phyloP scores from a whole-genome alignment of 805 yeast species.

The Isabelozyma pseudorhagii region DNA sequence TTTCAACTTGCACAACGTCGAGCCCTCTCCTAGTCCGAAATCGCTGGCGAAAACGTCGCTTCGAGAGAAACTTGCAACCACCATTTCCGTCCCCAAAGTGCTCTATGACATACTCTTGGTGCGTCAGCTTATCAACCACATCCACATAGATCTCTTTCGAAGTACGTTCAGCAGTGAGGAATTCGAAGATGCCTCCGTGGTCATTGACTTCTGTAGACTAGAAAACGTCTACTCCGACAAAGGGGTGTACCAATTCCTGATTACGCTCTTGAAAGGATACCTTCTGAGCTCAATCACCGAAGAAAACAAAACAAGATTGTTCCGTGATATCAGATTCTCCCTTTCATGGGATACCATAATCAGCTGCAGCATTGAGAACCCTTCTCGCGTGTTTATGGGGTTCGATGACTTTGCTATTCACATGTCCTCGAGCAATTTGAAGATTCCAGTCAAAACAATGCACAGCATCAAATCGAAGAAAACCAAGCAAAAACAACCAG shows the following conservation, averaged over 20 bases:
- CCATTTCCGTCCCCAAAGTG: slow-evolving; percentile 12
- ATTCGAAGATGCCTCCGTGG: slow-evolving; percentile 9
- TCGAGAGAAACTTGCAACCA: background rate
- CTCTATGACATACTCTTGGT: slow-evolving; percentile 15
- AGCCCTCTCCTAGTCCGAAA: background rate
- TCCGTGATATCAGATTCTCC: slow-evolving; percentile 22
- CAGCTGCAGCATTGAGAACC: slow-evolving; percentile 8
- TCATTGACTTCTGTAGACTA: slow-evolving; percentile 19
- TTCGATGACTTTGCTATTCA: slow-evolving; percentile 11
- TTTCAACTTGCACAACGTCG: background rate
- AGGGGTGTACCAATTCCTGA: slow-evolving; percentile 11
- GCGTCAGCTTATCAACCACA: slow-evolving; percentile 18
- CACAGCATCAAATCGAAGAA: background rate
- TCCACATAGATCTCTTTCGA: slow-evolving; percentile 21
- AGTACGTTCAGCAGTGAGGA: slow-evolving; percentile 7
- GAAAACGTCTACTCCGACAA: slow-evolving; percentile 12
- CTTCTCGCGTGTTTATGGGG: slow-evolving; percentile 5
- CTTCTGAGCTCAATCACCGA: slow-evolving; percentile 6
- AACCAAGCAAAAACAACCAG: background rate
- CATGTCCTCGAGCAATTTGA: background rate
- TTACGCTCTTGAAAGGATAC: slow-evolving; percentile 18
- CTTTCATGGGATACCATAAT: slow-evolving; percentile 18
- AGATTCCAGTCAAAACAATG: background rate
- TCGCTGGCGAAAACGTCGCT: background rate
- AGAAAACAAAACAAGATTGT: slow-evolving; percentile 12